Conservation (phyloP, 495 filamentous ascomycete genomes). For the Penicillium antarcticum region DNA sequence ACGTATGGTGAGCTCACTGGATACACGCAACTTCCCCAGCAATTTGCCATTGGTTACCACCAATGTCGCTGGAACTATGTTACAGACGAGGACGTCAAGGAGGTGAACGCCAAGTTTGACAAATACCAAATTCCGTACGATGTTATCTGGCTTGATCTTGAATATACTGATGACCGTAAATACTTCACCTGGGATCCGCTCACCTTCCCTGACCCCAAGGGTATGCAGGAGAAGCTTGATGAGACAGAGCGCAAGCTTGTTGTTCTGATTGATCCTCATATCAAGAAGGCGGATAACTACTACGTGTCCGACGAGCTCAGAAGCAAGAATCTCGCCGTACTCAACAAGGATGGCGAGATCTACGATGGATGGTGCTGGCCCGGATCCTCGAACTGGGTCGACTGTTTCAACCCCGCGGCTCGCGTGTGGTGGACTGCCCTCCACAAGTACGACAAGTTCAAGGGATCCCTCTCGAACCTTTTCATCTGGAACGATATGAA, state of each 20-base stretch:
- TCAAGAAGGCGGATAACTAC: slow-evolving; percentile 85
- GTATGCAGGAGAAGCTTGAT: slow-evolving; percentile 84
- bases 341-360: slow-evolving; percentile 83
- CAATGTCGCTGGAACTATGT: slow-evolving; percentile 99
- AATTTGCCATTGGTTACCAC: slow-evolving; percentile 90
- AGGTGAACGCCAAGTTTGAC: slow-evolving; percentile 94
- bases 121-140: slow-evolving; percentile 94
- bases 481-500: slow-evolving; percentile 99
- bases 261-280: slow-evolving; percentile 93
- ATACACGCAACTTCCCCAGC: slow-evolving; percentile 84
- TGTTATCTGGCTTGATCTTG: slow-evolving; percentile 97
- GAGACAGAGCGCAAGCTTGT: slow-evolving; percentile 85
- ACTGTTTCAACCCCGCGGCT: slow-evolving; percentile 86
- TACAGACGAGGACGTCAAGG: slow-evolving; percentile 91
- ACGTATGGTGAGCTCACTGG: slow-evolving; percentile 91
- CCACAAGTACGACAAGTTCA: slow-evolving; percentile 84
- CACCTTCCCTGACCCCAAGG: slow-evolving; percentile 78
- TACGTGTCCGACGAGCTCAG: slow-evolving; percentile 74
- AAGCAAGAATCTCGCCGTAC: slow-evolving; percentile 74
- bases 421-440: slow-evolving; percentile 84
- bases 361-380: slow-evolving; percentile 99
- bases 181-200: slow-evolving; percentile 96
- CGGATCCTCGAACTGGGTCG: slow-evolving; percentile 91
- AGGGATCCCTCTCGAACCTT: slow-evolving; percentile 74
- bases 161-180: slow-evolving; percentile 93